A percentile compares a stretch with the other conserved stretches of the same genome.
Evolutionary conservation across 73 alveolate species (phyloP).

Genomic region (Tetrahymena thermophila): DNA sequence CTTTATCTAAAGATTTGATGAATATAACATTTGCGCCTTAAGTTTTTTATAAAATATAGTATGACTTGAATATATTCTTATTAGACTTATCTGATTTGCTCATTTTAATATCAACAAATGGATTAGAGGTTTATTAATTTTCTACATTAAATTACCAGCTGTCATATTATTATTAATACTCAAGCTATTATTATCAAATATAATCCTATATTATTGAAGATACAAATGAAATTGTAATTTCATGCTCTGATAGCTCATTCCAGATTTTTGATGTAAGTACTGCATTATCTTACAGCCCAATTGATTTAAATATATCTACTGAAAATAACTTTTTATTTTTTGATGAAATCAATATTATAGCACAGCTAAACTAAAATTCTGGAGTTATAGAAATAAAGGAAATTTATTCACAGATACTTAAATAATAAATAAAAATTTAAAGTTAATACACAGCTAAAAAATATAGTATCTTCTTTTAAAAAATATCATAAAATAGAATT

Average conservation of each 20-base stretch:
- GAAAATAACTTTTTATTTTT: background rate
- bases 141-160: background rate
- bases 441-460: background rate
- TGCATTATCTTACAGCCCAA: background rate
- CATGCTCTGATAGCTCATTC: background rate
- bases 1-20: background rate
- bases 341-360: background rate
- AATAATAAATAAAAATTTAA: no score
- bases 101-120: background rate
- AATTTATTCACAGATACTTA: background rate
- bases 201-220: background rate
- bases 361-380: background rate
- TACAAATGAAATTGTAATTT: background rate
- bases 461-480: background rate
- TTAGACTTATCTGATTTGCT: background rate
- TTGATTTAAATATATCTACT: background rate
- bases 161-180: background rate
- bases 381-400: background rate
- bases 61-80: background rate
- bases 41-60: no score
- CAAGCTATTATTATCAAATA: no score
- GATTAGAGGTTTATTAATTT: background rate
- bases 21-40: background rate
- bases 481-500: background rate
- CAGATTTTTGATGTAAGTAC: background rate